Base-by-base conservation (phyloP, 2,329 filamentous ascomycete genomes). In the Neofusicoccum parvum region DNA sequence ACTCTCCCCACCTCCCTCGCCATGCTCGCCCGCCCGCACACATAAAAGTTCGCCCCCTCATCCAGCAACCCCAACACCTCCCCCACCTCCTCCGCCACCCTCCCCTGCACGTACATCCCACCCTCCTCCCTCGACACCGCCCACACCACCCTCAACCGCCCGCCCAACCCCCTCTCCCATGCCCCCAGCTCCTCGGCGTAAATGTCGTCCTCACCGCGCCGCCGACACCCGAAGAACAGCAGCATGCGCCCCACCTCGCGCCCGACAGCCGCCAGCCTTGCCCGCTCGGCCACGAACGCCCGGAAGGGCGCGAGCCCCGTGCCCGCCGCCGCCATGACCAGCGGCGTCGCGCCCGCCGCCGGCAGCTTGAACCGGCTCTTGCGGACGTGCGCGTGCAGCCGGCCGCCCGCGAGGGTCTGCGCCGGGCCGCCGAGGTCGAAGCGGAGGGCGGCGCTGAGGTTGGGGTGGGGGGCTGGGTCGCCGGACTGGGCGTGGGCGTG, bases 221-320 rank as follows among this genome's bases (percentile, higher is more conserved):
- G 73, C 14, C 86, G 84, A 72, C 88, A 90, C 5, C 89, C 89
- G 69, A 86, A 83, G 79, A 90, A 90, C 1, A 91, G 80, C 17
- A 91, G 68, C 0, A 87, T 87, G 0, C 84, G 85, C 0, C 86
- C 88, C 0, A 91, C 78, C 15, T 71, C 69, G 15, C 83, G 79
- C 2, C 87, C 87, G 1, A 79, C 79, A 3, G 75, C 76, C 12
- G 80, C 72, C 65, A 83, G 77, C 7, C 74, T 71, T 39, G 76
- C 76, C 58, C 76, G 76, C 66, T 78, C 76, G 65, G 77, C 79
- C 45, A 80, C 78, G 65, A 79, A 80, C n/a, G 76, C 76, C 14
- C 79, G 76, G 65, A 83, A 81, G 1, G 80, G 74, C 43, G 79
- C 80, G 64, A 83, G 76, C 17, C 81, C 81, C 0, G 76, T 59